These are phyloP conservation scores for Dicorynia guianensis DNA, from an alignment of 306 rosid species.

Conservation along the genomic window DNA sequence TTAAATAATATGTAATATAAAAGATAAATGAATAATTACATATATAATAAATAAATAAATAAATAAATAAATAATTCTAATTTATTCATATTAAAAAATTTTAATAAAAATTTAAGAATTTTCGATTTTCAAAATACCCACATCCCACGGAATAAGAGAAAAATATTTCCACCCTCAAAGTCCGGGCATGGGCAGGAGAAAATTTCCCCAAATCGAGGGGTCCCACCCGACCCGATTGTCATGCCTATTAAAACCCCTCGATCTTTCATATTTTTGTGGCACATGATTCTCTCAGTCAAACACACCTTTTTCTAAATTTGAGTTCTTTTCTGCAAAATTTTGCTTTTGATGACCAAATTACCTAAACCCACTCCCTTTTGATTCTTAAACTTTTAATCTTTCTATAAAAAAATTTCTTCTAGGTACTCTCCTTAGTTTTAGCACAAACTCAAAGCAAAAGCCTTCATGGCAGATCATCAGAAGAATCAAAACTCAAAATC, in stretches of 20 bases:
- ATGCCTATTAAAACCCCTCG: constrained; percentile 41
- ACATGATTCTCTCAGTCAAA: background rate
- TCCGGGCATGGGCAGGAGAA: too few relatives aligned
- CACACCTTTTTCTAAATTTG: background rate
- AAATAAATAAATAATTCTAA: too few relatives aligned
- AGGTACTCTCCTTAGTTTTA: background rate
- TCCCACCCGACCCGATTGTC: background rate
- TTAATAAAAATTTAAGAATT: too few relatives aligned
- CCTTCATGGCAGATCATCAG: constrained; percentile 33
- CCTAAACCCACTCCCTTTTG: background rate
- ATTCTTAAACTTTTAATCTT: background rate
- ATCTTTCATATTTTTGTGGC: constrained; percentile 13
- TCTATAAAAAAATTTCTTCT: background rate
- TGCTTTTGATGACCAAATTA: background rate
- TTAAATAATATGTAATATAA: too few relatives aligned
- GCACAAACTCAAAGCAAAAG: background rate
- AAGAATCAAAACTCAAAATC: constrained; percentile 26
- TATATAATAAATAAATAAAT: too few relatives aligned
- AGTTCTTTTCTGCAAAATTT: background rate
- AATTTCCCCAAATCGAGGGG: too few relatives aligned
- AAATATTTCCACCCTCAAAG: too few relatives aligned
- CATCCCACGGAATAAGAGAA: too few relatives aligned
- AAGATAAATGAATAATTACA: too few relatives aligned
- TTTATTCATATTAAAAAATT: too few relatives aligned
- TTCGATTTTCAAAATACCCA: too few relatives aligned